phyloP scores from a whole-genome alignment of 1,139 yeast genomes.

The Trichomonascaceae sp. region DNA sequence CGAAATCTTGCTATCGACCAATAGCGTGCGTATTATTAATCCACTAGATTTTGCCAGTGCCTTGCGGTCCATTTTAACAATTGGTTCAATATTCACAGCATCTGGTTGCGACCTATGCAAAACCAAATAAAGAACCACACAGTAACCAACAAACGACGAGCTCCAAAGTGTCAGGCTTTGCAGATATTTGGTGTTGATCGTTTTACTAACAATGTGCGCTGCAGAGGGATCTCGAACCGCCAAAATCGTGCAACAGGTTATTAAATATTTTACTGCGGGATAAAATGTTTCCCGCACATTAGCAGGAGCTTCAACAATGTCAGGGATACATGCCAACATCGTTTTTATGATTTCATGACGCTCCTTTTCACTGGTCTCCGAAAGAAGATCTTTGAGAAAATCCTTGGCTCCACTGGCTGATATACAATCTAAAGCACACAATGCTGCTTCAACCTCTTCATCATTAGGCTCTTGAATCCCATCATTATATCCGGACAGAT shows the following conservation, averaged over 20 bases:
- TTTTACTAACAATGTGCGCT: neutral
- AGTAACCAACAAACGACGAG: constrained; percentile 2
- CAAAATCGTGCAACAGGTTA: constrained; percentile 23
- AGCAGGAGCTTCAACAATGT: constrained; percentile 19
- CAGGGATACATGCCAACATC: constrained; percentile 26
- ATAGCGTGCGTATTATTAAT: neutral
- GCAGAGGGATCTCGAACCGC: constrained; percentile 16
- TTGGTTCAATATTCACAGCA: neutral
- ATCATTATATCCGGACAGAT: constrained; percentile 79
- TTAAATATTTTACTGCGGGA: constrained; percentile 19
- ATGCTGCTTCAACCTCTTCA: constrained; percentile 81
- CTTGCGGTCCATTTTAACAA: constrained; percentile 5
- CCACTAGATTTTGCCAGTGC: constrained; percentile 1
- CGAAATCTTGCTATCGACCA: neutral
- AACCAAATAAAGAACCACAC: constrained; percentile 5
- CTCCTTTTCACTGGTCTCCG: constrained; percentile 11
- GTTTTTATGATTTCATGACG: constrained; percentile 16
- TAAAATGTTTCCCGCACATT: constrained; percentile 20
- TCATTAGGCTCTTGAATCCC: constrained; percentile 88
- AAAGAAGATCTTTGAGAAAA: constrained; percentile 38
- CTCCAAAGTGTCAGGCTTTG: constrained; percentile 6
- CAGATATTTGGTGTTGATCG: constrained; percentile 1
- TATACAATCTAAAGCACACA: constrained; percentile 77
- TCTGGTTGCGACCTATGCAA: constrained; percentile 1
- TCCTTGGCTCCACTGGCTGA: constrained; percentile 55